Percentiles rank a stretch among this genome's conserved stretches.
Conservation (phyloP, 306 rosid species). For the Oxytropis ochrocephala region DNA sequence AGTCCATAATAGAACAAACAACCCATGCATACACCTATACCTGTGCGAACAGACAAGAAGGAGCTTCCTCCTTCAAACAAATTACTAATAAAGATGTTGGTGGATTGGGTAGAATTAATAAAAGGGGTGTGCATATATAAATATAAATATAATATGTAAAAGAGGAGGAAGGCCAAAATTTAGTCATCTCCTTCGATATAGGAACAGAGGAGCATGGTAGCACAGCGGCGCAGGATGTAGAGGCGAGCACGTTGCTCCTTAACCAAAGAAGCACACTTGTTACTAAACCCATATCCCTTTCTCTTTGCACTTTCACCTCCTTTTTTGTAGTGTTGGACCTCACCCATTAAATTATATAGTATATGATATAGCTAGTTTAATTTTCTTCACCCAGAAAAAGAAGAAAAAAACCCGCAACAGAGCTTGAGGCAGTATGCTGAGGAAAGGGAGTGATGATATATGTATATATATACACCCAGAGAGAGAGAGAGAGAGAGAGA, state of each 20-base stretch:
- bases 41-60: no score
- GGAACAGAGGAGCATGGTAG: constrained; percentile 95
- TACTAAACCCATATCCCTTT: constrained; percentile 41
- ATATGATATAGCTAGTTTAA: neutral
- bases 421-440: constrained; percentile 6
- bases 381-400: neutral
- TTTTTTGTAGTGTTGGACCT: neutral
- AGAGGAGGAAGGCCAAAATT: neutral
- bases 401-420: neutral
- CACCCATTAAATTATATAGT: constrained; percentile 18
- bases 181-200: constrained; percentile 84
- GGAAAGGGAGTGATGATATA: neutral
- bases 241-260: constrained; percentile 85
- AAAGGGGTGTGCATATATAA: no score
- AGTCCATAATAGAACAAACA: no score
- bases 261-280: constrained; percentile 62
- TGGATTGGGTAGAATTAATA: no score
- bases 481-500: neutral
- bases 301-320: constrained; percentile 19
- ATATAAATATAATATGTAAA: no score
- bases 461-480: neutral
- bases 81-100: no score
- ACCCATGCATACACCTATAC: no score
- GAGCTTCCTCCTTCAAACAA: no score
- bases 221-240: constrained; percentile 88